Conservation (phyloP, 2,329 filamentous ascomycete species). For the Colletotrichum sp. region DNA sequence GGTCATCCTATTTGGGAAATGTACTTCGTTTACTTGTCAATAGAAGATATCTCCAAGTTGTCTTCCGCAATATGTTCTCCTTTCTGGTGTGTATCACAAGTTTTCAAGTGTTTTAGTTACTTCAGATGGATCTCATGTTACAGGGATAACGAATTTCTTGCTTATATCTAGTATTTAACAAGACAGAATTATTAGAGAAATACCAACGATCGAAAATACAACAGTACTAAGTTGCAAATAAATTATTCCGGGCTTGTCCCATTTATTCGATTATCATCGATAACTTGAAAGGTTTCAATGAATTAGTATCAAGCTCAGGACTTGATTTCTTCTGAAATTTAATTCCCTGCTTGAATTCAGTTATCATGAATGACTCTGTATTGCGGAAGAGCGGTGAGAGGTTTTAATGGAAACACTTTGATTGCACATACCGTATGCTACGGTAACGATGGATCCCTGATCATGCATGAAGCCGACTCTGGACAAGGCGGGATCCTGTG, state of each 20-base stretch:
- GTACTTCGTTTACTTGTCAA: background rate
- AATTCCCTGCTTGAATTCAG: rapidly evolving
- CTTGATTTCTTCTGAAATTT: background rate
- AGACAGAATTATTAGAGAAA: background rate
- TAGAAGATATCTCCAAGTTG: background rate
- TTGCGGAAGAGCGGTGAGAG: background rate
- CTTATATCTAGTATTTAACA: background rate
- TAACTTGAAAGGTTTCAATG: background rate
- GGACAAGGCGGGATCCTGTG: background rate
- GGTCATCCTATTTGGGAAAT: background rate
- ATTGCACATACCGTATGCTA: background rate
- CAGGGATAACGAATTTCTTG: rapidly evolving
- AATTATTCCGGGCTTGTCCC: background rate
- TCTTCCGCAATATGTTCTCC: background rate
- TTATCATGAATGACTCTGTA: background rate
- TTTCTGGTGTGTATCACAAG: background rate
- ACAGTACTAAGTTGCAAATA: background rate
- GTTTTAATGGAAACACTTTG: background rate
- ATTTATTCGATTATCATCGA: background rate
- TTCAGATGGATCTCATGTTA: rapidly evolving
- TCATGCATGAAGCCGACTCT: background rate
- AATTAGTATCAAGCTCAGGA: background rate
- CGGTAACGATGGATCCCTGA: background rate
- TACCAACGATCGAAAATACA: rapidly evolving
- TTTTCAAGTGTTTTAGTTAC: background rate